A percentile compares a stretch with the other conserved stretches of the same genome.
Evolutionary conservation across 179 eudicot genomes (phyloP).

Genomic region (Heliamphora pulchella): DNA sequence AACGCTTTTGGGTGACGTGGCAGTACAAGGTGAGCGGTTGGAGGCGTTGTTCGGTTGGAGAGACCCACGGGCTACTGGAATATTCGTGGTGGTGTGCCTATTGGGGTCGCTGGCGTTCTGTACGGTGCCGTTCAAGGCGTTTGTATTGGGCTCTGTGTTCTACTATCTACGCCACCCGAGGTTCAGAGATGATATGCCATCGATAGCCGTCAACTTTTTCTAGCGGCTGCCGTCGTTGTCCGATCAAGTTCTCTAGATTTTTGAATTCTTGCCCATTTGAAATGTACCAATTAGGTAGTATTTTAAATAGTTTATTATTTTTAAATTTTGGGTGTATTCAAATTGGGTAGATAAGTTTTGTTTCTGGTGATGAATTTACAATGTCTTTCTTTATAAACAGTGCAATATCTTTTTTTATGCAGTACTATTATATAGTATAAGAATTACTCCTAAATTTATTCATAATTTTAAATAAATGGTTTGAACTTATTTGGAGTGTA

Average conservation of each 20-base stretch:
- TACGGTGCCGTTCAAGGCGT: constrained; percentile 58
- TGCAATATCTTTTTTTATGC: too few relatives aligned
- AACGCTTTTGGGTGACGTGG: constrained; percentile 74
- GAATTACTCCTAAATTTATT: too few relatives aligned
- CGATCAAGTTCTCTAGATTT: constrained; percentile 51
- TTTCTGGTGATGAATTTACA: too few relatives aligned
- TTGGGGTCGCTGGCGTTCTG: constrained; percentile 60
- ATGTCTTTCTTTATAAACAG: too few relatives aligned
- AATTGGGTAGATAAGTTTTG: too few relatives aligned
- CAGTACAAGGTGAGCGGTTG: constrained; percentile 78
- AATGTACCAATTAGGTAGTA: too few relatives aligned
- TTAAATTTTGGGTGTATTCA: too few relatives aligned
- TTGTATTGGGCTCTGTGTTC: constrained; percentile 49
- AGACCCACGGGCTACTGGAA: constrained; percentile 80
- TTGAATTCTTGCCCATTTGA: background rate
- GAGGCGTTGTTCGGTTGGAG: constrained; percentile 79
- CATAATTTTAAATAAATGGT: too few relatives aligned
- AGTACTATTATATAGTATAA: too few relatives aligned
- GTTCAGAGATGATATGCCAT: constrained; percentile 84
- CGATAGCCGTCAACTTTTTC: constrained; percentile 65
- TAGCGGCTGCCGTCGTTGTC: constrained; percentile 75
- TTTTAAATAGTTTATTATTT: too few relatives aligned
- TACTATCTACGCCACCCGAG: constrained; percentile 80
- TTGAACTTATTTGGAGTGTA: too few relatives aligned
- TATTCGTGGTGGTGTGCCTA: constrained; percentile 62